Conservation (phyloP, 2,329 filamentous ascomycete genomes). For the Fragosphaeria purpurea region DNA sequence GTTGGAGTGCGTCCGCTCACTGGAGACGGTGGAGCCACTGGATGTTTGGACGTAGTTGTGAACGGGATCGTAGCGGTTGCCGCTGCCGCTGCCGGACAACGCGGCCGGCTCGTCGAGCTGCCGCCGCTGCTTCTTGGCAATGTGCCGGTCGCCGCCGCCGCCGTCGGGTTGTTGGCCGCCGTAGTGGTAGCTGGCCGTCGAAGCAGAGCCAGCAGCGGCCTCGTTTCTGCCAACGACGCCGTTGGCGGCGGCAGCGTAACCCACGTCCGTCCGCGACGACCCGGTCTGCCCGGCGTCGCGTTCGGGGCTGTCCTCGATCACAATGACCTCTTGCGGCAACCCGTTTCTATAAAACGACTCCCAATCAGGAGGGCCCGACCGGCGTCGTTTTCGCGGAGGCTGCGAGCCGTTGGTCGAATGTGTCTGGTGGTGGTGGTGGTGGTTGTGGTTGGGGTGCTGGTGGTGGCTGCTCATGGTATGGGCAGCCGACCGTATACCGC, state of each 20-base stretch:
- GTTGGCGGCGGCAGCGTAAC: conserved; percentile 26
- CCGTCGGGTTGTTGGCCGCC: conserved; percentile 9
- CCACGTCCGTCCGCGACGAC: conserved; percentile 18
- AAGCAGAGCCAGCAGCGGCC: conserved; percentile 15
- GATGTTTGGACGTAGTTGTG: conserved; percentile 48
- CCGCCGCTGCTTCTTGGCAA: conserved; percentile 66
- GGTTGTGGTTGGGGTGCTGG: conserved; percentile 12
- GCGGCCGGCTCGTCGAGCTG: conserved; percentile 35
- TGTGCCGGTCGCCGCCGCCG: conserved; percentile 31
- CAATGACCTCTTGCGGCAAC: conserved; percentile 73
- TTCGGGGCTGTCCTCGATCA: conserved; percentile 66
- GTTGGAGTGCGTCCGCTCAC: conserved; percentile 69
- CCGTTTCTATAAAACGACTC: conserved; percentile 74
- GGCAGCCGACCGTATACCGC: not conserved
- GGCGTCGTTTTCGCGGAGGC: conserved; percentile 39
- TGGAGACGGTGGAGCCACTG: conserved; percentile 65
- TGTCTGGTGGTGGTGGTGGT: conserved; percentile 27
- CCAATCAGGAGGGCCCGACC: conserved; percentile 64
- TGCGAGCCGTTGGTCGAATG: conserved; percentile 22
- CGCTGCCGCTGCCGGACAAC: conserved; percentile 34
- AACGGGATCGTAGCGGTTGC: conserved; percentile 54
- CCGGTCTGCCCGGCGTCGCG: conserved; percentile 29
- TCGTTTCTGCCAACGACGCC: conserved; percentile 20
- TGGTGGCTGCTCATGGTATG: conserved; percentile 14
- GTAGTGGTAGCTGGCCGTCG: conserved; percentile 5